Percentiles rank a stretch among this genome's conserved stretches.
Conservation (phyloP, 371 early-diverging fungal genomes). For the Haplosporangium sp. region DNA sequence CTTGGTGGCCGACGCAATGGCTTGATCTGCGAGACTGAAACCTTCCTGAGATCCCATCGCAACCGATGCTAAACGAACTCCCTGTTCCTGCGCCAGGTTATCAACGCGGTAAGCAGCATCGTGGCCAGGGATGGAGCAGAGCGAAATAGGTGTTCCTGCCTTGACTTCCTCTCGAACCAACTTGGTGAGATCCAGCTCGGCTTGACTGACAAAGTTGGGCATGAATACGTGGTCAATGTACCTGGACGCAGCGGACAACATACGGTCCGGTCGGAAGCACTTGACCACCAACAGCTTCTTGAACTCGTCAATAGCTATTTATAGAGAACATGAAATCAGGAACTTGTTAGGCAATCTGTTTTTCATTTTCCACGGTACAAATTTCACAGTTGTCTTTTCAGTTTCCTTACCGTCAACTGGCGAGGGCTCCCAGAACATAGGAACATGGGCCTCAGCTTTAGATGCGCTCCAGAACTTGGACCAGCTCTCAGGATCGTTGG, state of each 20-base stretch:
- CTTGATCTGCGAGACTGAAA: constrained; percentile 89
- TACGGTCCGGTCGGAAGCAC: constrained; percentile 90
- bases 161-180: constrained; percentile 82
- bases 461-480: constrained; percentile 62
- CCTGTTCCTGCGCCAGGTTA: constrained; percentile 79
- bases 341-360: background rate
- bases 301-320: constrained; percentile 58
- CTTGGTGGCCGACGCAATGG: constrained; percentile 86
- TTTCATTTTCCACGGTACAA: background rate
- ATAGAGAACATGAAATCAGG: background rate
- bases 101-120: constrained; percentile 97
- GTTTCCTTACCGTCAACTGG: constrained; percentile 62
- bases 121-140: constrained; percentile 95
- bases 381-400: background rate
- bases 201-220: constrained; percentile 63
- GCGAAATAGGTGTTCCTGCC: constrained; percentile 85
- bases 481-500: constrained; percentile 66
- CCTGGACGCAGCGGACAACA: constrained; percentile 78
- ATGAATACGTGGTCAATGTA: constrained; percentile 87
- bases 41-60: constrained; percentile 99
- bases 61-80: constrained; percentile 79
- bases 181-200: constrained; percentile 77
- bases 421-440: constrained; percentile 70
- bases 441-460: constrained; percentile 73
- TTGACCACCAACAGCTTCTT: constrained; percentile 85